phyloP scores from a whole-genome alignment of 495 filamentous ascomycete species.

The Glonium stellatum region DNA sequence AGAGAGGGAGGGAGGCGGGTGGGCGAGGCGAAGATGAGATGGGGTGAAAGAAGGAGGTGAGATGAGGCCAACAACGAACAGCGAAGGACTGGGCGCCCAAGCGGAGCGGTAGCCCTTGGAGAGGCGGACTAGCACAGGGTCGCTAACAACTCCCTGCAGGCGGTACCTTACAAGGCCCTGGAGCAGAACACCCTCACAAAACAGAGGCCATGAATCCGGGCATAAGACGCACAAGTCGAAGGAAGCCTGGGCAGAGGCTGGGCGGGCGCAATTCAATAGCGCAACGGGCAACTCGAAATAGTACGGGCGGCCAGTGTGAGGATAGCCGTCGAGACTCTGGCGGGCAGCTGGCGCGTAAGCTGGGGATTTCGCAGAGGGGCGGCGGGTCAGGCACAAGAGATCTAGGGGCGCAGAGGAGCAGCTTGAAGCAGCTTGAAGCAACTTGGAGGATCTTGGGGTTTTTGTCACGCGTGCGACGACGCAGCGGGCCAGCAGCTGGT shows the following conservation, averaged over 20 bases:
- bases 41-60: slow-evolving; percentile 4
- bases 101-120: neutral
- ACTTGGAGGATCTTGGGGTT: neutral
- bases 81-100: neutral
- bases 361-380: neutral
- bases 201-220: neutral
- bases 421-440: neutral
- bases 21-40: slow-evolving; percentile 12
- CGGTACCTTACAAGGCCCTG: neutral
- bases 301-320: neutral
- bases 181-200: neutral
- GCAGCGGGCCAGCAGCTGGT: neutral
- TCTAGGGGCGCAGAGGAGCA: neutral
- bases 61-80: neutral
- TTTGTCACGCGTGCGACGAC: no score
- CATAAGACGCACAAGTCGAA: neutral
- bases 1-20: neutral
- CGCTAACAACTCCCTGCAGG: slow-evolving; percentile 1
- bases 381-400: neutral
- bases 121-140: neutral
- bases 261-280: neutral
- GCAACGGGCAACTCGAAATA: neutral
- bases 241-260: neutral
- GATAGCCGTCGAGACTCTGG: neutral
- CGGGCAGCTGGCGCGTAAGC: neutral